Conservation (phyloP, 805 yeast genomes). For the Yamadazyma tumulicola region DNA sequence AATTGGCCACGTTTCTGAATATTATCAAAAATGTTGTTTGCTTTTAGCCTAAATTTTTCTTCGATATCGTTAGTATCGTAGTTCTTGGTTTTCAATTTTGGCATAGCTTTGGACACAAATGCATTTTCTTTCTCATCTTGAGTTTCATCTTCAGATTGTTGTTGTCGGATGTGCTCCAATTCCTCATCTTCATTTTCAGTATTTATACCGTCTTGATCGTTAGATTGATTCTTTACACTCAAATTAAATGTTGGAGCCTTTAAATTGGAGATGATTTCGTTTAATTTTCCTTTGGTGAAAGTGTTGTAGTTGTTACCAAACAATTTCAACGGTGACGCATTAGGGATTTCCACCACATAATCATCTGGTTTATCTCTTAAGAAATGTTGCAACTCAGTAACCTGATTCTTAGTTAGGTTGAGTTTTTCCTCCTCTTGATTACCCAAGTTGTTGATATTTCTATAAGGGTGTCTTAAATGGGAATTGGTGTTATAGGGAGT, state of each 20-base stretch:
- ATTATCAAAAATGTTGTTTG: slow-evolving; percentile 36
- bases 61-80: slow-evolving; percentile 33
- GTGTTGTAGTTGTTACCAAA: slow-evolving; percentile 39
- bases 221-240: background rate
- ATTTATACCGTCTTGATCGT: background rate
- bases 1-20: slow-evolving; percentile 33
- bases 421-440: slow-evolving; percentile 1
- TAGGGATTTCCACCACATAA: slow-evolving; percentile 15
- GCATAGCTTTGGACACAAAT: slow-evolving; percentile 7
- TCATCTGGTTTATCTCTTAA: slow-evolving; percentile 17
- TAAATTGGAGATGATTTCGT: slow-evolving; percentile 17
- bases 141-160: background rate
- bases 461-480: slow-evolving; percentile 9
- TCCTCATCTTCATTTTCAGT: background rate
- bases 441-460: slow-evolving; percentile 1
- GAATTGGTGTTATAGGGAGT: slow-evolving; percentile 32
- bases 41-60: slow-evolving; percentile 34
- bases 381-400: slow-evolving; percentile 19
- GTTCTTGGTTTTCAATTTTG: slow-evolving; percentile 26
- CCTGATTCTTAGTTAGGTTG: slow-evolving; percentile 10
- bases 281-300: slow-evolving; percentile 33
- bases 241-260: slow-evolving; percentile 12
- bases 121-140: background rate
- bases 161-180: background rate
- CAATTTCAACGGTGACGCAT: slow-evolving; percentile 41